Base-by-base conservation (phyloP, 2,329 filamentous ascomycete genomes). In the Botrytis galanthina region DNA sequence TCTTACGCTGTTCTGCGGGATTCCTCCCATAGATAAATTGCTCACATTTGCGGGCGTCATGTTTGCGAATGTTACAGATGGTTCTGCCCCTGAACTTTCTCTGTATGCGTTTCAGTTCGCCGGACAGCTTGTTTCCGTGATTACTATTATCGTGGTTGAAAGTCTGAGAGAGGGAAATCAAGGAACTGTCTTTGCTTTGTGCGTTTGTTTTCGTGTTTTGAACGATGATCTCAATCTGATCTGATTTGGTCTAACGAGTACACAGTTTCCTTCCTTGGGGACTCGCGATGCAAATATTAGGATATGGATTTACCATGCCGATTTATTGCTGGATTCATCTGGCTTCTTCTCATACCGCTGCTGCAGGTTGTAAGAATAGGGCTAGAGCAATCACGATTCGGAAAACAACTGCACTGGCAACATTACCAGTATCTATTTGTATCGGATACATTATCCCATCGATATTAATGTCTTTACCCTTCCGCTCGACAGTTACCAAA, bases 11-110 rank as follows among this genome's bases (percentile, higher is more conserved):
- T n/a, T 16, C 5, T n/a, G 26, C 48, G 12, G 12, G 26, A 54
- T n/a, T n/a, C 0, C 1, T n/a, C 48, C 22, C 12, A 6, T n/a
- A n/a, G 26, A n/a, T 1, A 54, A n/a, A 16, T 16, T 7, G 6
- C 12, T 54, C 22, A 14, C 26, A 16, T 12, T 54, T 16, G 12
- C 48, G 3, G 48, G 12, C 26, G 26, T 54, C 26, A 54, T n/a
- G 1, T 54, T 54, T 54, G 48, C 12, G 14, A n/a, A 54, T 16
- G n/a, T 54, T 0, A n/a, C 12, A 54, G 48, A 54, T n/a, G 26
- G 26, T 14, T 54, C 48, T 54, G 12, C 26, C 3, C 26, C 12
- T 9, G 12, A 7, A 1, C 12, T 54, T 54, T 54, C 26, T n/a
- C 26, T 54, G 6, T 54, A 54, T n/a, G 26, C 26, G 26, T 54